Evolutionary conservation across 495 filamentous ascomycete genomes (phyloP).

Genomic region (Endocarpon pusillum): DNA sequence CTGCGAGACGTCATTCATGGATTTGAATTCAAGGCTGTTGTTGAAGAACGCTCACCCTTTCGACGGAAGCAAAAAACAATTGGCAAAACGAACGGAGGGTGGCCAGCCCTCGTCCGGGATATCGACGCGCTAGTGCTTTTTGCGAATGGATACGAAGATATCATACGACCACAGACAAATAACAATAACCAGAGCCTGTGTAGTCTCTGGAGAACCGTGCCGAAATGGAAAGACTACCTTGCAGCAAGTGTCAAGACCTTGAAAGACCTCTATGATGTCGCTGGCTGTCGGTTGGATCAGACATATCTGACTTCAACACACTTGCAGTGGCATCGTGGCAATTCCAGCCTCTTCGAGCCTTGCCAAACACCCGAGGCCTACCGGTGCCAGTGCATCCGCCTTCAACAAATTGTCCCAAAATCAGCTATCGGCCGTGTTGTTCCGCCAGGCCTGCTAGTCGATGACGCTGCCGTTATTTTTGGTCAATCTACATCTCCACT

Average conservation of each 20-base stretch:
- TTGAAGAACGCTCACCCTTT: slow-evolving; percentile 4
- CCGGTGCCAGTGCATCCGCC: not conserved
- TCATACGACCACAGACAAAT: slow-evolving; percentile 7
- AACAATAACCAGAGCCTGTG: slow-evolving; percentile 4
- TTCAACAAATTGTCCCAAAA: not conserved
- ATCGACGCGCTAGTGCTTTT: slow-evolving; percentile 12
- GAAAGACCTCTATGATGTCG: slow-evolving; percentile 9
- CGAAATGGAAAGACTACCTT: slow-evolving; percentile 11
- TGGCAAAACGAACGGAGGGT: slow-evolving; percentile 9
- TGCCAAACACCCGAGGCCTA: slow-evolving; percentile 2
- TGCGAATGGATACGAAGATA: slow-evolving; percentile 11
- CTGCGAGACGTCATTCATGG: slow-evolving; percentile 5
- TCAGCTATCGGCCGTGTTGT: too few relatives aligned
- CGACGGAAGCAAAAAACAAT: slow-evolving; percentile 5
- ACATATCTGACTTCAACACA: slow-evolving; percentile 7
- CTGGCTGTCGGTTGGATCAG: slow-evolving; percentile 5
- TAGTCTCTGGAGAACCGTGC: slow-evolving; percentile 7
- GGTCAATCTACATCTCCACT: too few relatives aligned
- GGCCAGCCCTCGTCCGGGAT: slow-evolving; percentile 9
- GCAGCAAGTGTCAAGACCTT: slow-evolving; percentile 6
- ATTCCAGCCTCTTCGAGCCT: slow-evolving; percentile 8
- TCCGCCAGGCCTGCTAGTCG: too few relatives aligned
- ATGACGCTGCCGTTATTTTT: too few relatives aligned
- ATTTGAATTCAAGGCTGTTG: slow-evolving; percentile 11
- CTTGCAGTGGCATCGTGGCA: slow-evolving; percentile 12